Percentiles rank a stretch among this genome's conserved stretches.
These are phyloP conservation scores for Mycena pura DNA, from an alignment of 768 basidiomycete genomes.

Conservation along the genomic window DNA sequence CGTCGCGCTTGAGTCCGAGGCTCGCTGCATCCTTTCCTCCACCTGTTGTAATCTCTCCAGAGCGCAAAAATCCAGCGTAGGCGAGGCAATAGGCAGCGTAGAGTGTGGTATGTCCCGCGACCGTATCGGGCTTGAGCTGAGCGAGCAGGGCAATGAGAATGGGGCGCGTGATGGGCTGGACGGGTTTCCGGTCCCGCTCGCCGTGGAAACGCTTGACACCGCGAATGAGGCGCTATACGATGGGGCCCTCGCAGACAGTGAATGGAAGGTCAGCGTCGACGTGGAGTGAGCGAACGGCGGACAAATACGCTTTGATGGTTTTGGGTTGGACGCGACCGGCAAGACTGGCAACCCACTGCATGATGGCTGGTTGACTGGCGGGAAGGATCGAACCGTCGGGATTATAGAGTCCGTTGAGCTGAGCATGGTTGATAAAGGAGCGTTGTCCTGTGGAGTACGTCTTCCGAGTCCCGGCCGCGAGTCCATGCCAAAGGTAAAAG, in stretches of 20 bases:
- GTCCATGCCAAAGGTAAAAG: conserved; percentile 39
- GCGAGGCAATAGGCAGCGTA: conserved; percentile 28
- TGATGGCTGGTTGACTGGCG: conserved; percentile 21
- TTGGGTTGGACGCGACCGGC: too few relatives aligned
- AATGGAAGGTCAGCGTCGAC: conserved; percentile 12
- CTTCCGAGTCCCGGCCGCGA: conserved; percentile 35
- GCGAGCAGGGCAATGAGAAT: conserved; percentile 26
- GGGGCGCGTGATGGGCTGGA: conserved; percentile 31
- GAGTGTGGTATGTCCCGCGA: conserved; percentile 12
- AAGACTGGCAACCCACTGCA: conserved; percentile 32
- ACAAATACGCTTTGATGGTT: not conserved
- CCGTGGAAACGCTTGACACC: conserved; percentile 25
- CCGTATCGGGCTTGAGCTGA: not conserved
- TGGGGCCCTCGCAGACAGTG: conserved; percentile 10
- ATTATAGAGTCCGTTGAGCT: conserved; percentile 19
- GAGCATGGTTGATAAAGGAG: conserved; percentile 35
- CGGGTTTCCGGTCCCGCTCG: conserved; percentile 9
- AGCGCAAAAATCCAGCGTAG: conserved; percentile 31
- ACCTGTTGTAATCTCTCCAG: conserved; percentile 23
- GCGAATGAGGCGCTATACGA: conserved; percentile 30
- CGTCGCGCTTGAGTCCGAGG: conserved; percentile 4
- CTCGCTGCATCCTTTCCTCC: not conserved
- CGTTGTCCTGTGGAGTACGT: conserved; percentile 39
- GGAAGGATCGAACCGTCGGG: conserved; percentile 26
- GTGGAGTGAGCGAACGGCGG: conserved; percentile 5